A percentile compares a stretch with the other conserved stretches of the same genome.
Evolutionary conservation across 352 stramenopile species (phyloP).

Genomic region (Pythium oligandrum): DNA sequence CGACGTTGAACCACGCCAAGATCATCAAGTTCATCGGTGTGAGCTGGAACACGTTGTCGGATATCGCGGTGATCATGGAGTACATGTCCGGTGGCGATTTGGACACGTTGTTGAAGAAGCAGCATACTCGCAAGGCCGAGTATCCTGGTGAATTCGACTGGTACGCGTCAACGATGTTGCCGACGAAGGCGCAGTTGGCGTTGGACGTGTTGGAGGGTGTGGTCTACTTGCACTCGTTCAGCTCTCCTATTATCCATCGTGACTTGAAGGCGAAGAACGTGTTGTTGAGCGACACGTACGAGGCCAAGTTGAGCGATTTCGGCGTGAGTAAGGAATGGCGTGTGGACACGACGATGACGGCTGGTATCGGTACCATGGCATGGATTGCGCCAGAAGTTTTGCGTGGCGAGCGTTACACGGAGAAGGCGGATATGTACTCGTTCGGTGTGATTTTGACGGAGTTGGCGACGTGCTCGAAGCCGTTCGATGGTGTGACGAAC

Average conservation of each 20-base stretch:
- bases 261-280: slow-evolving; percentile 74
- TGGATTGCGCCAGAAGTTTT: slow-evolving; percentile 72
- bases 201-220: slow-evolving; percentile 63
- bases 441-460: slow-evolving; percentile 70
- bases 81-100: slow-evolving; percentile 73
- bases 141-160: slow-evolving; percentile 59
- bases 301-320: slow-evolving; percentile 72
- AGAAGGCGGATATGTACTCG: slow-evolving; percentile 76
- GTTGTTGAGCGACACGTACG: slow-evolving; percentile 48
- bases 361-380: slow-evolving; percentile 69
- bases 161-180: slow-evolving; percentile 46
- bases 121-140: slow-evolving; percentile 28
- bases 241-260: slow-evolving; percentile 67
- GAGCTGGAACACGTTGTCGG: slow-evolving; percentile 81
- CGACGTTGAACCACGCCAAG: slow-evolving; percentile 72
- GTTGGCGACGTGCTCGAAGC: slow-evolving; percentile 48
- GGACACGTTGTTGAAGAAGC: slow-evolving; percentile 52
- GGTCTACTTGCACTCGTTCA: slow-evolving; percentile 71
- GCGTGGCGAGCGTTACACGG: slow-evolving; percentile 61
- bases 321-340: slow-evolving; percentile 67
- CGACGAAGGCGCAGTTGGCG: slow-evolving; percentile 45
- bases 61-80: slow-evolving; percentile 70
- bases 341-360: slow-evolving; percentile 66
- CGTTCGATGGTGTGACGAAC: slow-evolving; percentile 60
- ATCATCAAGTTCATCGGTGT: slow-evolving; percentile 80